Conservation (phyloP, 2,329 filamentous ascomycete genomes). For the Aspergillus ibericus region DNA sequence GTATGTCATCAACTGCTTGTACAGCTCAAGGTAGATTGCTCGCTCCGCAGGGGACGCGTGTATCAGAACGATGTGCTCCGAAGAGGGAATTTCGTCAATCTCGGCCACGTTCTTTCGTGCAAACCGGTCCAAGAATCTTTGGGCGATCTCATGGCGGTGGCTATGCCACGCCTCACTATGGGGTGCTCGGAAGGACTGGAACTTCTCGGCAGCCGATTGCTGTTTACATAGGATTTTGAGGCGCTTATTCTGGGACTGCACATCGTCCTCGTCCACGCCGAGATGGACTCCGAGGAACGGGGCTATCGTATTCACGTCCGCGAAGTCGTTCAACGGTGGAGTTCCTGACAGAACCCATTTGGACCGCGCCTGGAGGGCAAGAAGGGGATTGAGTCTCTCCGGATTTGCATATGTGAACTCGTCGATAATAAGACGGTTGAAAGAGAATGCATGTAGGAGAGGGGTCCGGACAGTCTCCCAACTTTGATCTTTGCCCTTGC, state of each 20-base stretch:
- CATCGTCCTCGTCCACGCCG: conserved; percentile 54
- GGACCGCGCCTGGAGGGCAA: conserved; percentile 51
- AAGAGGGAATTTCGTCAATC: conserved; percentile 47
- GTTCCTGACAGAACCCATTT: conserved; percentile 66
- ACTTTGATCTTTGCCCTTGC: conserved; percentile 6
- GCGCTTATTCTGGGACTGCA: conserved; percentile 47
- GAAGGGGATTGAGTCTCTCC: conserved; percentile 45
- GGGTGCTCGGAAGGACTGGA: conserved; percentile 53
- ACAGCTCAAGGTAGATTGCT: conserved; percentile 56
- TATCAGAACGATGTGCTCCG: conserved; percentile 47
- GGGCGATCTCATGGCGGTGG: conserved; percentile 53
- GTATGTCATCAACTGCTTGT: conserved; percentile 53
- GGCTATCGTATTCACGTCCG: conserved; percentile 61
- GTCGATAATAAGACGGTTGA: conserved; percentile 62
- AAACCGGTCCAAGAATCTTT: conserved; percentile 57
- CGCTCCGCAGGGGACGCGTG: conserved; percentile 50
- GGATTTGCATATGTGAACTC: conserved; percentile 61
- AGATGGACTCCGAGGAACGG: conserved; percentile 56
- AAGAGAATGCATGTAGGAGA: conserved; percentile 61
- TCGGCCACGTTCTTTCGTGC: conserved; percentile 50
- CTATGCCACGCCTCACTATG: conserved; percentile 55
- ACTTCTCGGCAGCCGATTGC: conserved; percentile 52
- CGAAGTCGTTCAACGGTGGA: conserved; percentile 58
- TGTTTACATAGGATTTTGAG: conserved; percentile 34
- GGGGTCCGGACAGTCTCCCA: conserved; percentile 33